A percentile compares a stretch with the other conserved stretches of the same genome.
Conservation (phyloP, 768 basidiomycete species). For the Lactifluus piperatus region DNA sequence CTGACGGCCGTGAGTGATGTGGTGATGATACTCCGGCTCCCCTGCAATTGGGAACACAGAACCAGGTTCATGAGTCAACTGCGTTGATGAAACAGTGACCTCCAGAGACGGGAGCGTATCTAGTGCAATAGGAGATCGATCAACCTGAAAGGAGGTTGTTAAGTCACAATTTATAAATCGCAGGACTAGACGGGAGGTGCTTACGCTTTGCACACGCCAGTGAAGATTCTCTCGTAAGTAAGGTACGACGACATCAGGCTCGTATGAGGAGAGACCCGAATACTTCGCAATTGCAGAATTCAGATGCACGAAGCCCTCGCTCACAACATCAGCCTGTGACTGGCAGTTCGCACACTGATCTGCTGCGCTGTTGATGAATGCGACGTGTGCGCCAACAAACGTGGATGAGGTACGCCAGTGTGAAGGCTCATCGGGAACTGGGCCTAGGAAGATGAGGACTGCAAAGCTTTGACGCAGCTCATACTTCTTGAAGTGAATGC, state of each 20-base stretch:
- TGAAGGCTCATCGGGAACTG: constrained; percentile 30
- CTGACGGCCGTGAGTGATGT: constrained; percentile 9
- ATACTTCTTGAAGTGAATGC: constrained; percentile 35
- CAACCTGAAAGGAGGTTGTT: background rate
- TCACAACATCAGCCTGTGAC: constrained; percentile 23
- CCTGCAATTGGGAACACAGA: constrained; percentile 5
- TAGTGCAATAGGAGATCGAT: background rate
- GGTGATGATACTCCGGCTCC: constrained; percentile 1
- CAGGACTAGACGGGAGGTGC: background rate
- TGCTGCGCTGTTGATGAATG: constrained; percentile 32
- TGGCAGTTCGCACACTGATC: constrained; percentile 36
- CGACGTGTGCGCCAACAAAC: constrained; percentile 38
- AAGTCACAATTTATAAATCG: background rate
- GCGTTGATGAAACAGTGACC: constrained; percentile 1
- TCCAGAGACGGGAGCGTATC: constrained; percentile 13
- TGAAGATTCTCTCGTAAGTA: constrained; percentile 34
- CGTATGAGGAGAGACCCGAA: constrained; percentile 27
- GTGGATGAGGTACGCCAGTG: constrained; percentile 31
- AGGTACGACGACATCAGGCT: constrained; percentile 32
- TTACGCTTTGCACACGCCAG: constrained; percentile 36
- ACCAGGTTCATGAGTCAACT: background rate
- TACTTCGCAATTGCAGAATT: constrained; percentile 28
- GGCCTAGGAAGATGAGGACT: constrained; percentile 40
- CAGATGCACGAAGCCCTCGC: constrained; percentile 40
- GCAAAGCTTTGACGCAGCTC: constrained; percentile 36